Conservation (phyloP, 805 yeast species). For the Lipomyces spencermartinsiae region DNA sequence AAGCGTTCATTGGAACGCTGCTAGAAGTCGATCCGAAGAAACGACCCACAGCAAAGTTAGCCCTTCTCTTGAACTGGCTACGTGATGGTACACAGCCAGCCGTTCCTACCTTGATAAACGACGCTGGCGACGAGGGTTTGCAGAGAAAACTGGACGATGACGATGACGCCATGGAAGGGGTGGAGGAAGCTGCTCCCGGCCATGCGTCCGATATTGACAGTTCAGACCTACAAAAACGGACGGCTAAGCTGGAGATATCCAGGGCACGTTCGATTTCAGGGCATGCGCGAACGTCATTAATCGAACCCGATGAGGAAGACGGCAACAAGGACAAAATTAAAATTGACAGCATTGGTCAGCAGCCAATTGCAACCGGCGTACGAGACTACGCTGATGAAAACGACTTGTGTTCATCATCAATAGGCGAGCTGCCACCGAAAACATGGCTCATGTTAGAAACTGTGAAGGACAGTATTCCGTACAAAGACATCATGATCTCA, state of each 20-base stretch:
- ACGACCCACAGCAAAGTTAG: constrained; percentile 76
- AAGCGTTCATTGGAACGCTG: constrained; percentile 71
- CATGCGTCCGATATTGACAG: constrained; percentile 8
- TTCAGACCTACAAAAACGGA: not conserved
- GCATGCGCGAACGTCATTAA: constrained; percentile 6
- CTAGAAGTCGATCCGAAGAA: constrained; percentile 76
- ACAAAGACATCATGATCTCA: constrained; percentile 60
- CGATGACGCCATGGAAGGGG: constrained; percentile 10
- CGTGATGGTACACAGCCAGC: constrained; percentile 19
- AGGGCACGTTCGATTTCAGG: constrained; percentile 3
- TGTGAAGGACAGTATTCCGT: constrained; percentile 53
- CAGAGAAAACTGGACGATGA: constrained; percentile 34
- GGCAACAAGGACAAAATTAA: constrained; percentile 45
- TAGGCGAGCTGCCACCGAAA: constrained; percentile 55
- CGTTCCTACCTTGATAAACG: not conserved
- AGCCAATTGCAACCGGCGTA: constrained; percentile 27
- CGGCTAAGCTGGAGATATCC: constrained; percentile 9
- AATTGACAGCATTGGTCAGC: constrained; percentile 48
- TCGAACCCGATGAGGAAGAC: constrained; percentile 26
- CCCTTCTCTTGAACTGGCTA: constrained; percentile 87
- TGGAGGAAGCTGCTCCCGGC: constrained; percentile 1
- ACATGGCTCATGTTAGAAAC: constrained; percentile 69
- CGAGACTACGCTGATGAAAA: constrained; percentile 36
- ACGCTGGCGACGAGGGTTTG: not conserved
- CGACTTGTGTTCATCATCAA: constrained; percentile 19